Evolutionary conservation across 129 eudicot species (phyloP).

Genomic region (Pittosporum tobira): DNA sequence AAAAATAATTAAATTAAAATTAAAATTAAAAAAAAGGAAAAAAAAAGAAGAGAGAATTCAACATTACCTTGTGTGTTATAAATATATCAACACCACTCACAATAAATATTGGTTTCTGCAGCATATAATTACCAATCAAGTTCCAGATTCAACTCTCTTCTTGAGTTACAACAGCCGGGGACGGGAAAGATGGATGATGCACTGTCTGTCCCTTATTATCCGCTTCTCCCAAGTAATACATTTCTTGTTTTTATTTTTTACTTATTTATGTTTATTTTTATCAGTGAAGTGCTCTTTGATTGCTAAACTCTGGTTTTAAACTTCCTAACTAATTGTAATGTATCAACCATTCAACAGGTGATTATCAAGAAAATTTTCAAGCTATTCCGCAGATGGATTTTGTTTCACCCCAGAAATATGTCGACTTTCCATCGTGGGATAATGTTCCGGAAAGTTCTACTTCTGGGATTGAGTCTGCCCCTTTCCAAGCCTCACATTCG

Average conservation of each 20-base stretch:
- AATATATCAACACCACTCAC: neutral
- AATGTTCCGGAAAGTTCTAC: constrained; percentile 27
- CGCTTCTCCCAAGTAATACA: constrained; percentile 47
- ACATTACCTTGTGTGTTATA: neutral
- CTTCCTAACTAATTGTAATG: neutral
- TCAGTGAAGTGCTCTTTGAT: neutral
- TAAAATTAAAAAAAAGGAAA: no score
- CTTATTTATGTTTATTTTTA: neutral
- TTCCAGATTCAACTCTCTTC: constrained; percentile 53
- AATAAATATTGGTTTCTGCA: constrained; percentile 24
- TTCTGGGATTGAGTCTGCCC: constrained; percentile 19
- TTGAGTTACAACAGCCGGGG: constrained; percentile 40
- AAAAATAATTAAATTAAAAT: no score
- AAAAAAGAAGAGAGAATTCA: no score
- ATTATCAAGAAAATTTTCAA: constrained; percentile 44
- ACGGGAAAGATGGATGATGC: constrained; percentile 37
- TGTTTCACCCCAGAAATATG: constrained; percentile 25
- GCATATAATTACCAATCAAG: constrained; percentile 68
- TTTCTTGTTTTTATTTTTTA: neutral
- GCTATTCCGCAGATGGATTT: constrained; percentile 39
- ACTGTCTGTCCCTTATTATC: constrained; percentile 47
- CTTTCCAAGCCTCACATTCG: constrained; percentile 42
- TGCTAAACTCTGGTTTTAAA: neutral
- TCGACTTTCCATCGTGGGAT: constrained; percentile 49
- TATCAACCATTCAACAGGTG: constrained; percentile 36